Percentiles rank a stretch among this genome's conserved stretches.
Conservation (phyloP, 2,329 filamentous ascomycete species). For the Cladobotryum mycophilum region DNA sequence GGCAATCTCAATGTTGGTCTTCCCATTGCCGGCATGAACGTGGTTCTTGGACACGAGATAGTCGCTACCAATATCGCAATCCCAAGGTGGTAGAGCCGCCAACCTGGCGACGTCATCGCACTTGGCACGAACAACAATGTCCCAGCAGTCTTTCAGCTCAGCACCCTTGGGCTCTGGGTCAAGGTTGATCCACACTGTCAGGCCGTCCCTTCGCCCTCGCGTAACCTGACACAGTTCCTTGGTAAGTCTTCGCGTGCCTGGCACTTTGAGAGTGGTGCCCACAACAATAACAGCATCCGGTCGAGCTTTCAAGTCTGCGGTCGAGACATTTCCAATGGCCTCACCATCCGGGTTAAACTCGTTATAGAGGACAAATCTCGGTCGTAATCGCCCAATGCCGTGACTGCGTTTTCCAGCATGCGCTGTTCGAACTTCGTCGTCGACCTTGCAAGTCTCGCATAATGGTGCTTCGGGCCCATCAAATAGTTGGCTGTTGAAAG, state of each 20-base stretch:
- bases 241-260: slow-evolving; percentile 81
- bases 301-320: slow-evolving; percentile 74
- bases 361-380: slow-evolving; percentile 94
- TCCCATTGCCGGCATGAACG: slow-evolving; percentile 34
- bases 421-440: slow-evolving; percentile 68
- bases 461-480: slow-evolving; percentile 76
- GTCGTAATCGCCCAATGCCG: slow-evolving; percentile 81
- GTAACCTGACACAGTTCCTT: slow-evolving; percentile 86
- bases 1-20: slow-evolving; percentile 28
- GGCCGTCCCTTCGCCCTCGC: slow-evolving; percentile 72
- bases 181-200: slow-evolving; percentile 92
- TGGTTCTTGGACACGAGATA: slow-evolving; percentile 41
- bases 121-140: slow-evolving; percentile 78
- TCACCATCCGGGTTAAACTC: slow-evolving; percentile 96
- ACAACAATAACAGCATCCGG: slow-evolving; percentile 93
- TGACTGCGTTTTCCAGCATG: slow-evolving; percentile 84
- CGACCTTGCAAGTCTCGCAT: slow-evolving; percentile 67
- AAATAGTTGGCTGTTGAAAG: slow-evolving; percentile 75
- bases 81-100: slow-evolving; percentile 56
- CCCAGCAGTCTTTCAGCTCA: slow-evolving; percentile 90
- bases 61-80: slow-evolving; percentile 46
- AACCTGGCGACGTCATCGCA: slow-evolving; percentile 81
- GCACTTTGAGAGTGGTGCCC: slow-evolving; percentile 91
- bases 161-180: slow-evolving; percentile 75
- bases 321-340: slow-evolving; percentile 86